Evolutionary conservation across 2,329 filamentous ascomycete species (phyloP), one percentile per base, ranked within the genome.

Genomic region (Madurella mycetomatis): DNA sequence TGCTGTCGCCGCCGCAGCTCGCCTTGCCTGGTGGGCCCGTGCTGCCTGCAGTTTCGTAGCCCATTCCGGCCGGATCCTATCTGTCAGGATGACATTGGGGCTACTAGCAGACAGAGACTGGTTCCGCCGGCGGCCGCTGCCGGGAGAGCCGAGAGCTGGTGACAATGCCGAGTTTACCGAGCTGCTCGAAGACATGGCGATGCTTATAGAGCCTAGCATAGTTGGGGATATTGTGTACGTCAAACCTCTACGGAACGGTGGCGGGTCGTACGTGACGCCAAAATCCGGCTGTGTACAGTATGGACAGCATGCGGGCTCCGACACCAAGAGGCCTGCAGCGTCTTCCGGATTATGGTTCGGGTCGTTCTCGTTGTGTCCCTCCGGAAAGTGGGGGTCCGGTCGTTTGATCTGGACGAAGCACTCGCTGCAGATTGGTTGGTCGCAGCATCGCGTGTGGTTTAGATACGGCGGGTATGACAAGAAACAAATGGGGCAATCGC

Each of bases 361-460:
- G 31, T 66, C 64, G 39, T 66, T 65, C 47, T 81, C 74, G n/a
- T 77, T 79, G 55, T 80, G 76, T 66, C 94, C 89, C 68, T 96
- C 90, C 1, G 90, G 90, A 40, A 91, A 84, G 69, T 96, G 90
- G 9, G 91, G 92, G 60, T 99, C 92, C 4, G 91, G 86, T 41
- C 94, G 84, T 70, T 96, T 97, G 69, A 99, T 99, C 70, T 99
- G 94, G 4, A 99, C 94, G 66, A 99, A 99, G 70, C 94, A 99
- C 73, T 99, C 94, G 41, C 92, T 97, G 73, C 94, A 99, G 59
- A 99, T 97, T 5, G 88, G 80, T 69, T 99, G 94, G 64, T 96
- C 91, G 70, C 94, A 99, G 69, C 94, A 99, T 61, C 94, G 81
- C 0, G 94, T 99, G 61, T 86, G 87, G 72, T 99, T 99, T 31